These are phyloP conservation scores for Pyrenochaeta sp. DNA, from an alignment of 2,329 filamentous ascomycete genomes.

Conservation along the genomic window DNA sequence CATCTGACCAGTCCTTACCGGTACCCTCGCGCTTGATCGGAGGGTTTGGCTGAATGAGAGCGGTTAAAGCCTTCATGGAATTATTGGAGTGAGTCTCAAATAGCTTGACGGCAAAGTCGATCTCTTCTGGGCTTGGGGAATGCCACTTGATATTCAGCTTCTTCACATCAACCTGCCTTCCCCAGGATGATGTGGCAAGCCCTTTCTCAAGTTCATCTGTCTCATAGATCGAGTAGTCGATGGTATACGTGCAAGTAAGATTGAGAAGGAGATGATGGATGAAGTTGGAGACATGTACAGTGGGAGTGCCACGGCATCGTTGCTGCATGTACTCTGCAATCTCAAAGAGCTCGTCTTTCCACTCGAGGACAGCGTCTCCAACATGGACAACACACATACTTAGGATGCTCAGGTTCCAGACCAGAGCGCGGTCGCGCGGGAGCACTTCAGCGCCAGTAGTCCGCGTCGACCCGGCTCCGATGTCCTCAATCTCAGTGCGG, in stretches of 20 bases:
- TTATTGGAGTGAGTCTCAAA: slow-evolving; percentile 84
- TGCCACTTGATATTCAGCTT: slow-evolving; percentile 92
- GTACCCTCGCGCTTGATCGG: slow-evolving; percentile 90
- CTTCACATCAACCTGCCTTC: slow-evolving; percentile 74
- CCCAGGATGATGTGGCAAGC: slow-evolving; percentile 83
- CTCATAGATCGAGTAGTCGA: slow-evolving; percentile 88
- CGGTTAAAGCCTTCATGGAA: slow-evolving; percentile 76
- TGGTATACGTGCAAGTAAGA: slow-evolving; percentile 90
- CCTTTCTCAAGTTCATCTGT: slow-evolving; percentile 74
- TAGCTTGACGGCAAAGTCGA: slow-evolving; percentile 86
- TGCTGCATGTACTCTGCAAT: slow-evolving; percentile 97
- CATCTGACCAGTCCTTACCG: slow-evolving; percentile 98
- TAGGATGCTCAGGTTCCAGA: slow-evolving; percentile 96
- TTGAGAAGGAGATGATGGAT: slow-evolving; percentile 96
- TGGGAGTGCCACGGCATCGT: slow-evolving; percentile 90
- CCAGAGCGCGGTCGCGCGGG: slow-evolving; percentile 87
- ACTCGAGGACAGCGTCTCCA: slow-evolving; percentile 85
- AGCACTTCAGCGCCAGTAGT: slow-evolving; percentile 94
- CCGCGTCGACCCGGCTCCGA: slow-evolving; percentile 91
- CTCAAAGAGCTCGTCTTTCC: slow-evolving; percentile 86
- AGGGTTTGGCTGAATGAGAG: slow-evolving; percentile 81
- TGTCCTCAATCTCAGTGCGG: slow-evolving; percentile 95
- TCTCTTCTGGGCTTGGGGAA: slow-evolving; percentile 77
- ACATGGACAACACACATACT: slow-evolving; percentile 99
- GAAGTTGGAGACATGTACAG: slow-evolving; percentile 96